phyloP scores from a whole-genome alignment of 805 yeast genomes.

The Candida lessepsii region DNA sequence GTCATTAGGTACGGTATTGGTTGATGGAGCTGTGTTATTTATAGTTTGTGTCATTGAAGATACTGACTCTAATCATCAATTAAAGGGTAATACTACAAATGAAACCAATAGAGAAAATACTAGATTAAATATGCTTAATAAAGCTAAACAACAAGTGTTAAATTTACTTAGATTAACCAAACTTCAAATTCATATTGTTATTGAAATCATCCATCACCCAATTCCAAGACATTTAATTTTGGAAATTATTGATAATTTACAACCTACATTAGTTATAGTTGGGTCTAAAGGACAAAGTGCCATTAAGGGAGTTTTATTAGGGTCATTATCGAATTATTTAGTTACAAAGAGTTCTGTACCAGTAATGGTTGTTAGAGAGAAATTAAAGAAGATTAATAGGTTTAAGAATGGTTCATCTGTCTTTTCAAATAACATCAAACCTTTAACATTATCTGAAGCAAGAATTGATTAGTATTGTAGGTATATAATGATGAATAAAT shows the following conservation, averaged over 20 bases:
- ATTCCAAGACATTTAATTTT: conserved; percentile 69
- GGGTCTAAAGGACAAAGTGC: conserved; percentile 77
- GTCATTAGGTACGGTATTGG: conserved; percentile 80
- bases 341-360: conserved; percentile 73
- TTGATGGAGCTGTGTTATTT: conserved; percentile 78
- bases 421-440: conserved; percentile 55
- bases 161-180: conserved; percentile 61
- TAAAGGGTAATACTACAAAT: conserved; percentile 37
- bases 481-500: background rate
- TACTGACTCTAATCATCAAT: conserved; percentile 40
- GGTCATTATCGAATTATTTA: conserved; percentile 69
- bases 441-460: conserved; percentile 49
- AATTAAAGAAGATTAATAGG: conserved; percentile 65
- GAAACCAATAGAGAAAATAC: conserved; percentile 37
- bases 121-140: conserved; percentile 38
- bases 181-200: conserved; percentile 68
- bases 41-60: conserved; percentile 61
- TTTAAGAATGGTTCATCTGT: conserved; percentile 48
- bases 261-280: conserved; percentile 71
- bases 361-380: conserved; percentile 76
- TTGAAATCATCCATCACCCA: conserved; percentile 75
- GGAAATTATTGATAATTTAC: conserved; percentile 66
- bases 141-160: conserved; percentile 45
- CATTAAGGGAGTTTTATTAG: conserved; percentile 69
- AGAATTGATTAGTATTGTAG: conserved; percentile 34